Evolutionary conservation across 768 basidiomycete species (phyloP).

Genomic region (Pilatotrama ljubarskyi): DNA sequence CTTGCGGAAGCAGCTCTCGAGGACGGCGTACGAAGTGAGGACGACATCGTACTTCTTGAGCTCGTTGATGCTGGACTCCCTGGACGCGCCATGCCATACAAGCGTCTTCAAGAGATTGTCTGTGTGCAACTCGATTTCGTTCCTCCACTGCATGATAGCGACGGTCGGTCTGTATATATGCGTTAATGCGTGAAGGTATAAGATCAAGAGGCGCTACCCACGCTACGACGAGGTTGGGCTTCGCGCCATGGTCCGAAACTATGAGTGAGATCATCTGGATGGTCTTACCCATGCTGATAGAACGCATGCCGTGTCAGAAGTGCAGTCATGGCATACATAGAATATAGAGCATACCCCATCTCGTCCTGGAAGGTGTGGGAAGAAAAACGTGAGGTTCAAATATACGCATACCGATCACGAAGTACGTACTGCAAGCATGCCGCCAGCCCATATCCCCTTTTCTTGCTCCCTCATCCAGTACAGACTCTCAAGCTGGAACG

Average conservation of each 20-base stretch:
- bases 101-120: constrained; percentile 75
- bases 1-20: constrained; percentile 91
- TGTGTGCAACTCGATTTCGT: constrained; percentile 88
- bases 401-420: neutral
- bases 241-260: constrained; percentile 64
- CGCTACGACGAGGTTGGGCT: constrained; percentile 93
- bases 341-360: constrained; percentile 86
- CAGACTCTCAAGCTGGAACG: constrained; percentile 94
- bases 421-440: constrained; percentile 80
- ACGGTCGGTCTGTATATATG: constrained; percentile 43
- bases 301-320: too few relatives aligned
- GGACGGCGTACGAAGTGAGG: constrained; percentile 82
- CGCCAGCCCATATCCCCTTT: constrained; percentile 81
- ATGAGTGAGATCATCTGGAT: constrained; percentile 95
- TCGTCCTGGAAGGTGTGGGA: constrained; percentile 56
- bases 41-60: constrained; percentile 89
- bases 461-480: constrained; percentile 98
- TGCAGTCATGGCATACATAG: too few relatives aligned
- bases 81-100: constrained; percentile 87
- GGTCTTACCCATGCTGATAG: constrained; percentile 90
- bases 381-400: constrained; percentile 9
- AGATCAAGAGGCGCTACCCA: constrained; percentile 39
- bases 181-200: neutral
- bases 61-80: constrained; percentile 64
- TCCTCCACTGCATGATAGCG: constrained; percentile 82